phyloP scores from a whole-genome alignment of 176 grass and related monocot species.

The Panicum miliaceum region DNA sequence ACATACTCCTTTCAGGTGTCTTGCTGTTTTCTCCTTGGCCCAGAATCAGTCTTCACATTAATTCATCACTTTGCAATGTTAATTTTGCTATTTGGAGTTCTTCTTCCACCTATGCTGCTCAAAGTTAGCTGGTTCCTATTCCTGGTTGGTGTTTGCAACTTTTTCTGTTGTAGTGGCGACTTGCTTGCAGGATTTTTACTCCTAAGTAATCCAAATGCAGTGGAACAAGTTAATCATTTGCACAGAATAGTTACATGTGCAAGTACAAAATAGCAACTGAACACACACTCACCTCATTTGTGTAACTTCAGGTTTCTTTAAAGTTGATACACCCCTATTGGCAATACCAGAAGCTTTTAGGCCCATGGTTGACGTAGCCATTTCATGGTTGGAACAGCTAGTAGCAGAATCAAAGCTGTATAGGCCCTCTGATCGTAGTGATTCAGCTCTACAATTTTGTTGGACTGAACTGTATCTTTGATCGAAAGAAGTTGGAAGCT shows the following conservation, averaged over 20 bases:
- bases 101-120: constrained; percentile 42
- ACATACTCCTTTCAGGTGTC: constrained; percentile 27
- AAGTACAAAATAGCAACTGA: constrained; percentile 18
- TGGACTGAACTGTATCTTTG: constrained; percentile 58
- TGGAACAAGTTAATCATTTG: constrained; percentile 36
- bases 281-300: constrained; percentile 59
- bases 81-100: constrained; percentile 51
- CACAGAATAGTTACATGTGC: constrained; percentile 13
- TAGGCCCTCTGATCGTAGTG: constrained; percentile 50
- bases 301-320: constrained; percentile 65
- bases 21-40: background rate
- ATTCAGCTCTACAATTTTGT: constrained; percentile 49
- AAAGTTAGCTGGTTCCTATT: constrained; percentile 35
- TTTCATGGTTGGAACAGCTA: constrained; percentile 71
- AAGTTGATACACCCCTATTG: constrained; percentile 45
- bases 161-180: constrained; percentile 60
- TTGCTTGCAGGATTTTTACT: constrained; percentile 52
- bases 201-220: constrained; percentile 53
- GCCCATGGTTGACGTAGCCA: constrained; percentile 49
- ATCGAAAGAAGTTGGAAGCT: constrained; percentile 58
- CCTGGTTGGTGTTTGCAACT: constrained; percentile 54
- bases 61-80: constrained; percentile 42
- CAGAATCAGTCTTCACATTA: constrained; percentile 24
- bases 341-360: constrained; percentile 46
- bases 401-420: constrained; percentile 56